A percentile compares a stretch with the other conserved stretches of the same genome.
Conservation (phyloP, 371 early-diverging fungal genomes). For the Zychaea mexicana region DNA sequence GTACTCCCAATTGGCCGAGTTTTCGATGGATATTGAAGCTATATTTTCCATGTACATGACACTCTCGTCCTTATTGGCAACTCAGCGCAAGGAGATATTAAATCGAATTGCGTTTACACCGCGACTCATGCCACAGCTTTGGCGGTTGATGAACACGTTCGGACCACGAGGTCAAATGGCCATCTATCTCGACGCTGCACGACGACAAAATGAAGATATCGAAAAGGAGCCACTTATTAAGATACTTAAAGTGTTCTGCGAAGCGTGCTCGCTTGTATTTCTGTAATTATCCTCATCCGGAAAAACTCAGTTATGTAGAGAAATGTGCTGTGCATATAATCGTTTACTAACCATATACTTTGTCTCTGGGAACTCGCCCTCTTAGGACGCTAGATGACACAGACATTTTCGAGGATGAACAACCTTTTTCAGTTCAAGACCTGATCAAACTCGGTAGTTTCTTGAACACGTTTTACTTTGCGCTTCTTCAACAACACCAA, state of each 20-base stretch:
- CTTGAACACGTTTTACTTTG: conserved; percentile 71
- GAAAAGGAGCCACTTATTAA: conserved; percentile 64
- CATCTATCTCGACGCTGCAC: conserved; percentile 60
- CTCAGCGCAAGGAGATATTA: conserved; percentile 54
- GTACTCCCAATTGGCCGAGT: conserved; percentile 13
- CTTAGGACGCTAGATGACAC: conserved; percentile 77
- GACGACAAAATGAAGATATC: conserved; percentile 35
- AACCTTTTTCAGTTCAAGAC: conserved; percentile 56
- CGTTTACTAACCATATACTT: neutral
- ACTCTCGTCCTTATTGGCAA: conserved; percentile 44
- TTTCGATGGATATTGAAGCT: conserved; percentile 54
- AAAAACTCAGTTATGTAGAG: too few species aligned
- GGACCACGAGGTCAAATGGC: conserved; percentile 60
- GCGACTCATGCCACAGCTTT: conserved; percentile 58
- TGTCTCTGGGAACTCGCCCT: neutral
- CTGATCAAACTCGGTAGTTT: conserved; percentile 58
- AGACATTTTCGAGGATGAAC: conserved; percentile 72
- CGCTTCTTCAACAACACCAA: conserved; percentile 44
- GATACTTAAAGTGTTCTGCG: conserved; percentile 64
- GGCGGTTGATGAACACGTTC: conserved; percentile 62
- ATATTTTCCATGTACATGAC: conserved; percentile 56
- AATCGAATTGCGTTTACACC: conserved; percentile 63
- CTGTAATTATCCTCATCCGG: too few species aligned
- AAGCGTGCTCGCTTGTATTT: conserved; percentile 57
- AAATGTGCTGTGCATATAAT: neutral